These are phyloP conservation scores for Pythium sp. DNA, from an alignment of 352 stramenopile genomes.

Conservation along the genomic window DNA sequence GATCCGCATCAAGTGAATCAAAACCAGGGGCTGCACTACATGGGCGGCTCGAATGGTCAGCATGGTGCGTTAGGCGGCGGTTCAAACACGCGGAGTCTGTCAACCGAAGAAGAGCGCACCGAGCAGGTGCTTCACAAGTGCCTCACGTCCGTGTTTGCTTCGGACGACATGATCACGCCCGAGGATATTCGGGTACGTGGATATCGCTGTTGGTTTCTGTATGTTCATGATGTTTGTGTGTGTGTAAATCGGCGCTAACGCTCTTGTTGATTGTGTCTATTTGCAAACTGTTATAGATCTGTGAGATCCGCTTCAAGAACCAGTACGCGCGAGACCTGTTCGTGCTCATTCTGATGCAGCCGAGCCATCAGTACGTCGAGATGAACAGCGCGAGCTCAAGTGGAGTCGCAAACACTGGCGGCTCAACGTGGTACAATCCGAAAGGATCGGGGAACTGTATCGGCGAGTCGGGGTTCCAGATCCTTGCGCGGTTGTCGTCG, in stretches of 20 bases:
- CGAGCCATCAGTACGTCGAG: conserved; percentile 71
- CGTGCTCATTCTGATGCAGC: conserved; percentile 86
- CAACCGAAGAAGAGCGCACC: conserved; percentile 70
- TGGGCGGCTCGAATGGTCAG: conserved; percentile 14
- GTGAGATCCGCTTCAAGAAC: conserved; percentile 61
- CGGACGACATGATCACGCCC: conserved; percentile 54
- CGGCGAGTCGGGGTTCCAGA: conserved; percentile 58
- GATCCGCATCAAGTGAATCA: conserved; percentile 48
- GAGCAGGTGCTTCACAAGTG: conserved; percentile 83
- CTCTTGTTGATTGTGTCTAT: background rate
- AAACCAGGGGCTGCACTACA: conserved; percentile 23
- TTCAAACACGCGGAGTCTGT: conserved; percentile 32
- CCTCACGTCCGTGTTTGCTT: conserved; percentile 80
- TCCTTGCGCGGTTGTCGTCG: conserved; percentile 54
- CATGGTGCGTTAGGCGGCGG: conserved; percentile 13
- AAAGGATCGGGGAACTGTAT: conserved; percentile 83
- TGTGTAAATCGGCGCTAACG: background rate
- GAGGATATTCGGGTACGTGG: conserved; percentile 52
- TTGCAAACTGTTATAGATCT: conserved; percentile 27
- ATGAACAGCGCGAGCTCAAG: conserved; percentile 25
- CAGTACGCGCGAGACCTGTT: conserved; percentile 76
- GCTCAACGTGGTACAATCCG: conserved; percentile 71
- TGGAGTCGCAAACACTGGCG: conserved; percentile 18
- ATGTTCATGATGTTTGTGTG: background rate
- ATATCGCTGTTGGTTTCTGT: background rate